Evolutionary conservation across 495 filamentous ascomycete genomes (phyloP).

Genomic region (Tuber microsphaerosporum): DNA sequence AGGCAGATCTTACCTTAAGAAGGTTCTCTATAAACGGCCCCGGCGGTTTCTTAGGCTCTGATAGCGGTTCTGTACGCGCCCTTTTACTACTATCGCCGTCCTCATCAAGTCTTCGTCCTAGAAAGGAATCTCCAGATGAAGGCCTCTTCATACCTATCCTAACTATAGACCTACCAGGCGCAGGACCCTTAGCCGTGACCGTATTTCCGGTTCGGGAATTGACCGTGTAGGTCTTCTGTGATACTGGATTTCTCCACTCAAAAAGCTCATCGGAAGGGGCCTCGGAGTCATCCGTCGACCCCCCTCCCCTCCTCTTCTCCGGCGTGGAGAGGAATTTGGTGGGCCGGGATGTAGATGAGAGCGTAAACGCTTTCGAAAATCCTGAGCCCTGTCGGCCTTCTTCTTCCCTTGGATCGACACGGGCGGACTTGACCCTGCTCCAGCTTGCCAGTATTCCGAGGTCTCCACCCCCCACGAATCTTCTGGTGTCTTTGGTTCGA

Average conservation of each 20-base stretch:
- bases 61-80: slow-evolving; percentile 4
- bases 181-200: neutral
- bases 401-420: slow-evolving; percentile 27
- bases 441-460: slow-evolving; percentile 22
- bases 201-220: slow-evolving; percentile 59
- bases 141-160: slow-evolving; percentile 28
- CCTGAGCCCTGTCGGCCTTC: slow-evolving; percentile 24
- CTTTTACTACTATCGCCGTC: slow-evolving; percentile 10
- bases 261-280: slow-evolving; percentile 34
- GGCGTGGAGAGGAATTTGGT: neutral
- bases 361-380: neutral
- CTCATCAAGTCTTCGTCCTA: neutral
- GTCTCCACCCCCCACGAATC: neutral
- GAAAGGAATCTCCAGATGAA: slow-evolving; percentile 25
- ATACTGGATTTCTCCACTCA: slow-evolving; percentile 62
- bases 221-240: slow-evolving; percentile 53
- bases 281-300: neutral
- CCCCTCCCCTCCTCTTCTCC: neutral
- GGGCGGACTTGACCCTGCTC: slow-evolving; percentile 35
- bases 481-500: neutral
- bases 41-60: slow-evolving; percentile 13
- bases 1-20: slow-evolving; percentile 38
- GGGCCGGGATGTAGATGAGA: neutral
- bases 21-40: slow-evolving; percentile 32
- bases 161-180: neutral